phyloP scores from a whole-genome alignment of 176 grass and related monocot species.

The Oryza meyeriana region DNA sequence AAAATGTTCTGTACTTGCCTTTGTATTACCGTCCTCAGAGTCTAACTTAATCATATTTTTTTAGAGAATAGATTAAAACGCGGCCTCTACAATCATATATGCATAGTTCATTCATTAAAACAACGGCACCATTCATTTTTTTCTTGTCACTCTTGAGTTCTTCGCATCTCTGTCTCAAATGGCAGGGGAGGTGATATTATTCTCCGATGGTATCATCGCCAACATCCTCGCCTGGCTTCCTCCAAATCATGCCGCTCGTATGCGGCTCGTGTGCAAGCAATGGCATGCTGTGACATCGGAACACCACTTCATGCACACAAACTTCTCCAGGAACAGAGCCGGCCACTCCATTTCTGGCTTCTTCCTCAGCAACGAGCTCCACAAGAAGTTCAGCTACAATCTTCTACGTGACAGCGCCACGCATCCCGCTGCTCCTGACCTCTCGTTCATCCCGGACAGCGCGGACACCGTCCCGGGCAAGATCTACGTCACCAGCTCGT shows the following conservation, averaged over 20 bases:
- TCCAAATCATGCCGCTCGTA: neutral
- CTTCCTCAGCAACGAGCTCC: neutral
- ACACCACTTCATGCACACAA: constrained; percentile 5
- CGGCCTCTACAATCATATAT: neutral
- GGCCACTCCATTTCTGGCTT: neutral
- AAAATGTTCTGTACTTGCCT: neutral
- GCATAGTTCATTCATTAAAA: neutral
- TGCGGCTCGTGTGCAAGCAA: neutral
- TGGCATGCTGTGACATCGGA: constrained; percentile 7
- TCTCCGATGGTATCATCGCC: neutral
- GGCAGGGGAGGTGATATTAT: neutral
- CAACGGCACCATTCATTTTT: neutral
- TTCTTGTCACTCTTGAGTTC: neutral
- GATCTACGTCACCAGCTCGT: neutral
- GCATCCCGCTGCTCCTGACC: neutral
- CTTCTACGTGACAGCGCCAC: neutral
- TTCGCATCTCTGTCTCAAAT: neutral
- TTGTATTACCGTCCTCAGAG: too few relatives aligned
- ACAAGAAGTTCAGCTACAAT: neutral
- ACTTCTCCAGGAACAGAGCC: neutral
- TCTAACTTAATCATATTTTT: neutral
- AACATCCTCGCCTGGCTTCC: constrained; percentile 9
- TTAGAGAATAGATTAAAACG: too few relatives aligned
- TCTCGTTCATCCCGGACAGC: neutral
- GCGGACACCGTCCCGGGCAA: neutral